Base-by-base conservation (phyloP, 768 basidiomycete species). In the Naganishia onofrii region DNA sequence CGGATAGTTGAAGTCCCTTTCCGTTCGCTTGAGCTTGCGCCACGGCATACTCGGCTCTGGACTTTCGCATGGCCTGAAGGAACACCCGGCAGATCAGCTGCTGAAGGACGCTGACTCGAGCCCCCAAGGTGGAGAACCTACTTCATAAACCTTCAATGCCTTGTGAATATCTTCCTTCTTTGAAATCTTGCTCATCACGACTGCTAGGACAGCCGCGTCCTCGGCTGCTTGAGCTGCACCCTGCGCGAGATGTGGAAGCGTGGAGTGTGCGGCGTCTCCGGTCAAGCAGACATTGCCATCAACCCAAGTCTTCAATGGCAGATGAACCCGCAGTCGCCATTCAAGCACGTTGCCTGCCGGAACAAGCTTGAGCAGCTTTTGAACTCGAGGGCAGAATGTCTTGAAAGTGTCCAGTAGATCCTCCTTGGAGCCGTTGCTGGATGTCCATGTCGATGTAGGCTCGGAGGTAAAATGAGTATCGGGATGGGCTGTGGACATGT, bases 271-370 rank as follows among this genome's bases (percentile, higher is more conserved):
- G 2, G 65, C 65, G 31, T 66, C 65, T 12, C 65, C 65, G 21
- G 65, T 66, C 65, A 66, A 74, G 12, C 81, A 80, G 10, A 80
- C 71, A 38, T 77, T 72, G 2, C 77, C 75, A 21, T 78, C 76
- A 21, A 84, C 75, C 84, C 83, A 85, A 10, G 77, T 79, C 38
- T 75, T 75, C 12, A 83, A 75, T 12, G 81, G 82, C 32, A 75
- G 72, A 72, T 84, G 83, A 10, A 83, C 75, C 34, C 80, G 64
- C 0, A 84, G 74, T 72, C 82, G 82, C 83, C 83, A 82, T 64
- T 84, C 84, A 42, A 76, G 70, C 44, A 83, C 80, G 38, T 82
- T 79, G 29, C 76, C 77, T 46, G 76, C 78, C 1, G 79, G 76
- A 0, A 82, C 82, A 34, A 83, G 77, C 19, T 71, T 70, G 34